These are phyloP conservation scores for Dactylonectria estremocensis DNA, from an alignment of 2,329 filamentous ascomycete genomes.

Conservation along the genomic window DNA sequence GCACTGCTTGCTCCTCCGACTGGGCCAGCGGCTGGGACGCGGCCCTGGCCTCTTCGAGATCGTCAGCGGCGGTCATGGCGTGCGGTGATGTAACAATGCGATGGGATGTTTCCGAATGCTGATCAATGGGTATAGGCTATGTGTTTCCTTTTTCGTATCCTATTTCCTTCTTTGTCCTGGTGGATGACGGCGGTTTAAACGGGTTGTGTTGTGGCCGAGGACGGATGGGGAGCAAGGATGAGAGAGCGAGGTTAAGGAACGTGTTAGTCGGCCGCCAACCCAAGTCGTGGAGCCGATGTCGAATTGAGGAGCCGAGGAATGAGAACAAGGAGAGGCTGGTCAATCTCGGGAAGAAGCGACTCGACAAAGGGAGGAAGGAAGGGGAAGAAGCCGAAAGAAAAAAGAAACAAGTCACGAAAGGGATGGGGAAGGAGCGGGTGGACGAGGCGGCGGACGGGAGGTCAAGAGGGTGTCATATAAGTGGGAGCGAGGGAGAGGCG, in stretches of 20 bases:
- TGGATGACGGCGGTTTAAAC: not conserved
- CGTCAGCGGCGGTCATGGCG: constrained; percentile 19
- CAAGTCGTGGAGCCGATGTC: not conserved
- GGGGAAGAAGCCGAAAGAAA: not conserved
- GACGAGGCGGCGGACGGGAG: not conserved
- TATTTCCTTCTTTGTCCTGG: not conserved
- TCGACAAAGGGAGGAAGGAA: constrained; percentile 3
- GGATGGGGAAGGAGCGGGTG: not conserved
- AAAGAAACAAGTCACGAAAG: not conserved
- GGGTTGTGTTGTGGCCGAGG: not conserved
- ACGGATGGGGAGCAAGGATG: not conserved
- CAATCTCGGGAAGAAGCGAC: not conserved
- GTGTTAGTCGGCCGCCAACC: not conserved
- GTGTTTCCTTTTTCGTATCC: too few species aligned
- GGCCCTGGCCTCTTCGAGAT: constrained; percentile 31
- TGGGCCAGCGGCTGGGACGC: constrained; percentile 23
- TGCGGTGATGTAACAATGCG: not conserved
- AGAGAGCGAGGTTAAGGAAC: not conserved
- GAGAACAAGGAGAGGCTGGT: not conserved
- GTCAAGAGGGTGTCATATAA: constrained; percentile 1
- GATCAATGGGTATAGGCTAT: not conserved
- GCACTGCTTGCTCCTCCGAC: constrained; percentile 23
- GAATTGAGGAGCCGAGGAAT: not conserved
- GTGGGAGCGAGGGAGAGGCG: not conserved
- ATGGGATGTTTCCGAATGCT: not conserved